Evolutionary conservation across 2,329 filamentous ascomycete genomes (phyloP).

Genomic region (Penicillium olsonii): DNA sequence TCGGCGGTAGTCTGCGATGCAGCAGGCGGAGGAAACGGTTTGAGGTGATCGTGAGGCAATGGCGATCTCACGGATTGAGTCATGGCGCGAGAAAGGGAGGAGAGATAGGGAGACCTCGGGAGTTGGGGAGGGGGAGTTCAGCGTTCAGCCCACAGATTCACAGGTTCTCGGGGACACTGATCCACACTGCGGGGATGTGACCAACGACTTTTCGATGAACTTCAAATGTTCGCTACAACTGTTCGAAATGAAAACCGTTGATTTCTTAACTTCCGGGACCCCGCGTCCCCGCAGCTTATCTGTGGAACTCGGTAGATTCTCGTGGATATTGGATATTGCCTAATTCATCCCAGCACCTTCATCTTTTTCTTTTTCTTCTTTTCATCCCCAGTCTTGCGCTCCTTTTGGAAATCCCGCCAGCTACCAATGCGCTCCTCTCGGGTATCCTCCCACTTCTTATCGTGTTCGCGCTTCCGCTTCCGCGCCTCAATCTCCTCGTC

Average conservation of each 20-base stretch:
- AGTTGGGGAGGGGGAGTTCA: neutral
- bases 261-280: neutral
- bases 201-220: no score
- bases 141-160: neutral
- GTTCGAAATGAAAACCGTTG: neutral
- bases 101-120: no score
- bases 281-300: conserved; percentile 9
- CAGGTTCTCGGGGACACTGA: conserved; percentile 2
- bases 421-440: conserved; percentile 88
- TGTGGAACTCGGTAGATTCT: conserved; percentile 15
- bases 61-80: neutral
- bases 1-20: neutral
- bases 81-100: neutral
- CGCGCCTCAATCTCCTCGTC: conserved; percentile 81
- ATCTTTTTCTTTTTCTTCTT: conserved; percentile 62
- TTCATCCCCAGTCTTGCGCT: conserved; percentile 55
- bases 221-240: no score
- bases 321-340: conserved; percentile 6
- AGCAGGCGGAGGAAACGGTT: conserved; percentile 2
- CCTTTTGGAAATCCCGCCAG: conserved; percentile 90
- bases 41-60: conserved; percentile 7
- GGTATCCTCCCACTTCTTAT: conserved; percentile 93
- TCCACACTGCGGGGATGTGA: conserved; percentile 2
- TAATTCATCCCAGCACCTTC: conserved; percentile 49
- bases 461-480: conserved; percentile 86